Conservation (phyloP, 805 yeast genomes). For the Kazachstania africana region DNA sequence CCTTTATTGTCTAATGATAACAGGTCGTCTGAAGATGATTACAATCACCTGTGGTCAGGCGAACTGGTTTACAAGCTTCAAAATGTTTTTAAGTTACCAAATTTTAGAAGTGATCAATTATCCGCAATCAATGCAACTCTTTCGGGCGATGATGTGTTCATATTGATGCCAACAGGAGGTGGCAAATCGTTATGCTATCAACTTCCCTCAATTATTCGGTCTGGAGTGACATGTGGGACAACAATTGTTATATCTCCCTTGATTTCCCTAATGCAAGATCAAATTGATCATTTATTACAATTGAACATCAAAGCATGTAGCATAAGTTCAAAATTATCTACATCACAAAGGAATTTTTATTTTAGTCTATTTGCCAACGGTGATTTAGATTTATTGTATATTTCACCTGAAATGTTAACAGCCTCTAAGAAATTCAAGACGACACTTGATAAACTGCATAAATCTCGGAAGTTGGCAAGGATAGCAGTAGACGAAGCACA, state of each 20-base stretch:
- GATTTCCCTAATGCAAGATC: conserved; percentile 95
- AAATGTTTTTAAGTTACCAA: conserved; percentile 46
- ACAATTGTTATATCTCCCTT: conserved; percentile 90
- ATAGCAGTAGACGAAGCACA: conserved; percentile 95
- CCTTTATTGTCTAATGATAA: too few relatives aligned
- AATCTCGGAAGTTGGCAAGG: conserved; percentile 53
- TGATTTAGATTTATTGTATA: conserved; percentile 60
- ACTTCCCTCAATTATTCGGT: conserved; percentile 72
- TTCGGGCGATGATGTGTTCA: conserved; percentile 78
- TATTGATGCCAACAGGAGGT: conserved; percentile 97
- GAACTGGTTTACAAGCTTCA: conserved; percentile 54
- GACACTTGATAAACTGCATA: conserved; percentile 47
- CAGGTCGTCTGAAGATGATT: too few relatives aligned
- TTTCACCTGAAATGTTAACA: conserved; percentile 91
- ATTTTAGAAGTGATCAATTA: conserved; percentile 72
- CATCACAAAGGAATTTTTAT: conserved; percentile 50
- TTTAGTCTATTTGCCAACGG: conserved; percentile 56
- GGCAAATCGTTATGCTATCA: conserved; percentile 95
- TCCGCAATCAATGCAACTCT: conserved; percentile 76
- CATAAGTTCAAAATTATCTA: conserved; percentile 67
- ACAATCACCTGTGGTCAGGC: conserved; percentile 47
- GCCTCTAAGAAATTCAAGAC: conserved; percentile 57
- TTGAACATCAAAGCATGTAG: conserved; percentile 71
- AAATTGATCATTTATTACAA: conserved; percentile 65
- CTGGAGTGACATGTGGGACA: conserved; percentile 70